A percentile compares a stretch with the other conserved stretches of the same genome.
Evolutionary conservation across 2,329 filamentous ascomycete genomes (phyloP).

Genomic region (Clonostachys rosea): DNA sequence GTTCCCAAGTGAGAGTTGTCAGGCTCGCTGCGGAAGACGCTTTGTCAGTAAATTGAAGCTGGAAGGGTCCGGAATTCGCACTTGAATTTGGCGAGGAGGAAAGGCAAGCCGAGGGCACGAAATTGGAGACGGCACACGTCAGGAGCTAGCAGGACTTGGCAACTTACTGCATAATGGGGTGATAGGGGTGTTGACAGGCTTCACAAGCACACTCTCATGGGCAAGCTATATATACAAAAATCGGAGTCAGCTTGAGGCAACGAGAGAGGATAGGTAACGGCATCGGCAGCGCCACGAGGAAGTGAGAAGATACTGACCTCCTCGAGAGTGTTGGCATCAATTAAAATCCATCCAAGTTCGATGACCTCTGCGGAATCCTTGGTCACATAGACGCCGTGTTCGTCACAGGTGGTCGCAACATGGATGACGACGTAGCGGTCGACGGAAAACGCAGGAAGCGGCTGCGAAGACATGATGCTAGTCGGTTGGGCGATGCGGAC

Average conservation of each 20-base stretch:
- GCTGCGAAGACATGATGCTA: conserved; percentile 28
- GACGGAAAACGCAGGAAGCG: conserved; percentile 61
- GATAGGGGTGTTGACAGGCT: conserved; percentile 97
- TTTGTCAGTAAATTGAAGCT: conserved; percentile 3
- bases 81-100: not conserved
- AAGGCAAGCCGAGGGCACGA: conserved; percentile 6
- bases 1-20: conserved; percentile 97
- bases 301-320: conserved; percentile 60
- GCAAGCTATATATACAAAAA: conserved; percentile 64
- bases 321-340: conserved; percentile 86
- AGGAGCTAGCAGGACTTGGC: conserved; percentile 5
- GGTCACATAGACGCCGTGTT: conserved; percentile 98
- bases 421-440: conserved; percentile 98
- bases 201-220: conserved; percentile 93
- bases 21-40: conserved; percentile 66
- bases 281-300: too few species aligned
- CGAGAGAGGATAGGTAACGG: too few species aligned
- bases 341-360: conserved; percentile 95
- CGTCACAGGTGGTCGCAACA: conserved; percentile 97
- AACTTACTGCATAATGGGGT: conserved; percentile 97
- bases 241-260: too few species aligned
- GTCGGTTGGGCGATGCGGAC: too few species aligned
- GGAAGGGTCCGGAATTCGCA: not conserved
- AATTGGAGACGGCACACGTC: conserved; percentile 1
- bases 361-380: conserved; percentile 99